These are phyloP conservation scores for Starmera caribaea DNA, from an alignment of 805 yeast genomes.

Conservation along the genomic window DNA sequence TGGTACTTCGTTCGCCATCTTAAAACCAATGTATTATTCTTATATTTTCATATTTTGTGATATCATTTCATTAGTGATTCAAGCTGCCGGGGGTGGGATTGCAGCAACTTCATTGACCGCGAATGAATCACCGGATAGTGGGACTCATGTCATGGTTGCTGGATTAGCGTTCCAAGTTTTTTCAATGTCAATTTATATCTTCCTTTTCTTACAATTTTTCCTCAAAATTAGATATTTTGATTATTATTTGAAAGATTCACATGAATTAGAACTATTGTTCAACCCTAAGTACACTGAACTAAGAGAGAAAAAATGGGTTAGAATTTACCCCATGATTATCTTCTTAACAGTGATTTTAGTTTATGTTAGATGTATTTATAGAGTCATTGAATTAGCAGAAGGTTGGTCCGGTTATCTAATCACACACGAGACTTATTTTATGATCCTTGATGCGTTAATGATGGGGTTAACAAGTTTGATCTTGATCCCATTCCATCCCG, in stretches of 20 bases:
- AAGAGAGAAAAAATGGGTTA: slow-evolving; percentile 27
- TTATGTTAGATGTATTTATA: slow-evolving; percentile 59
- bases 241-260: slow-evolving; percentile 14
- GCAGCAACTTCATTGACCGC: slow-evolving; percentile 38
- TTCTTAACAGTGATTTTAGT: slow-evolving; percentile 42
- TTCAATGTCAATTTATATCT: slow-evolving; percentile 53
- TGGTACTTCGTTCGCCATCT: slow-evolving; percentile 41
- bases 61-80: slow-evolving; percentile 51
- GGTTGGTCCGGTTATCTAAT: slow-evolving; percentile 68
- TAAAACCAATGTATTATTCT: slow-evolving; percentile 52
- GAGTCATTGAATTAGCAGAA: slow-evolving; percentile 61
- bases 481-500: slow-evolving; percentile 55
- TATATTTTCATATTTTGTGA: slow-evolving; percentile 60
- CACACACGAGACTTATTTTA: slow-evolving; percentile 46
- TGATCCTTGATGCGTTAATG: slow-evolving; percentile 56
- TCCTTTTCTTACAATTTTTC: slow-evolving; percentile 38
- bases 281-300: slow-evolving; percentile 25
- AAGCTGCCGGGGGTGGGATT: slow-evolving; percentile 70
- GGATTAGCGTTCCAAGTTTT: slow-evolving; percentile 74
- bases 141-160: slow-evolving; percentile 65
- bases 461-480: slow-evolving; percentile 37
- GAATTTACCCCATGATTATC: slow-evolving; percentile 34
- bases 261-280: slow-evolving; percentile 22
- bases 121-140: slow-evolving; percentile 25
- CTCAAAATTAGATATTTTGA: slow-evolving; percentile 24